These are phyloP conservation scores for Corniculantispora saksenae DNA, from an alignment of 2,329 filamentous ascomycete genomes.

Conservation along the genomic window DNA sequence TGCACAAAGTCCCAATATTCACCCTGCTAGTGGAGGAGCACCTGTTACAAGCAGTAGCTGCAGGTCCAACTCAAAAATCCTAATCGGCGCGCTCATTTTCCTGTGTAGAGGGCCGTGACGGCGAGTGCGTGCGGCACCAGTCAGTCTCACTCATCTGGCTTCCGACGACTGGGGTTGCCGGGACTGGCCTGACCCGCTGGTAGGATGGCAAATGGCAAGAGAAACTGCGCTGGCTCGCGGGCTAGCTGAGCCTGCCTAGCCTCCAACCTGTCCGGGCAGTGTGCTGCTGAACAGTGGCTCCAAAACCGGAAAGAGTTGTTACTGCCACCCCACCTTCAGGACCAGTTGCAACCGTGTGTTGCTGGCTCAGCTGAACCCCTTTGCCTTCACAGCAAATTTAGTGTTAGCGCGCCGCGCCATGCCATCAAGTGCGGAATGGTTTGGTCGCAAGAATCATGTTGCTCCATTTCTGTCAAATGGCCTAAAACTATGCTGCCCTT, in stretches of 20 bases:
- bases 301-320: constrained; percentile 9
- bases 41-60: constrained; percentile 6
- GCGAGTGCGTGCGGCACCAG: neutral
- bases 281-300: constrained; percentile 14
- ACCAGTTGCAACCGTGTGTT: constrained; percentile 15
- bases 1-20: constrained; percentile 13
- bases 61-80: constrained; percentile 13
- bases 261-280: neutral
- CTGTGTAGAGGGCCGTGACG: neutral
- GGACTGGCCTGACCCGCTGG: constrained; percentile 1
- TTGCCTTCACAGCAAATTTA: constrained; percentile 14
- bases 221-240: too few relatives aligned
- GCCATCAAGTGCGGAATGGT: constrained; percentile 16
- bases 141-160: constrained; percentile 11
- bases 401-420: constrained; percentile 17
- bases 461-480: constrained; percentile 18
- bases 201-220: too few relatives aligned
- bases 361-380: constrained; percentile 19
- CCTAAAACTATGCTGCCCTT: constrained; percentile 11
- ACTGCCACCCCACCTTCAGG: constrained; percentile 18
- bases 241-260: neutral
- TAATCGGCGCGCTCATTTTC: neutral
- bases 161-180: neutral
- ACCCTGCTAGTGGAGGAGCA: constrained; percentile 12
- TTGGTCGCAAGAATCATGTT: constrained; percentile 18